Percentiles rank a stretch among this genome's conserved stretches.
Evolutionary conservation across 75 land plant species (phyloP).

Genomic region (Picea sitchensis): DNA sequence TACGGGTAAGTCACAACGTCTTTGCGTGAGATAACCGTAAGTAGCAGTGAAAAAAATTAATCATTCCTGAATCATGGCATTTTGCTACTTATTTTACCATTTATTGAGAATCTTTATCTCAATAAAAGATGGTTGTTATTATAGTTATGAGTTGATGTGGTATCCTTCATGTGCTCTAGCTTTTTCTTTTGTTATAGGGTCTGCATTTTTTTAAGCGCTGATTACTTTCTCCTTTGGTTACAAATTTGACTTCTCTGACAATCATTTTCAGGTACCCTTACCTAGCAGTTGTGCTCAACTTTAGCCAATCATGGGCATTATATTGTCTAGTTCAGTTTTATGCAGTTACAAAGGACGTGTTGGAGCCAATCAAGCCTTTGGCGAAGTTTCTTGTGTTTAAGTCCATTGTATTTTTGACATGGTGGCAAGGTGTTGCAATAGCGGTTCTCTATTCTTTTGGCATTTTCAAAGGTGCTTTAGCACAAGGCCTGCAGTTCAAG

Average conservation of each 20-base stretch:
- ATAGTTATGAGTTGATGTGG: background rate
- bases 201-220: background rate
- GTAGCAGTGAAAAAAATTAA: background rate
- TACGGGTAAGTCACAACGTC: constrained; percentile 58
- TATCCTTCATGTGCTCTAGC: background rate
- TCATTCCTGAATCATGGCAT: background rate
- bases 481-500: constrained; percentile 59
- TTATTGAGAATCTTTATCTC: background rate
- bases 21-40: background rate
- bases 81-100: background rate
- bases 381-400: constrained; percentile 82
- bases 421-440: constrained; percentile 97
- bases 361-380: constrained; percentile 75
- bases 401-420: constrained; percentile 88
- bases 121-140: background rate
- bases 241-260: background rate
- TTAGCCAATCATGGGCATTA: constrained; percentile 92
- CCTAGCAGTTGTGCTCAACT: constrained; percentile 78
- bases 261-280: constrained; percentile 75
- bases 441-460: constrained; percentile 69
- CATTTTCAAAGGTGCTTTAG: constrained; percentile 57
- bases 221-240: background rate
- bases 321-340: constrained; percentile 90
- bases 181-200: background rate
- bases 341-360: constrained; percentile 69